These are phyloP conservation scores for Rhizophagus prolifer DNA, from an alignment of 192 early-diverging fungal species.

Conservation along the genomic window DNA sequence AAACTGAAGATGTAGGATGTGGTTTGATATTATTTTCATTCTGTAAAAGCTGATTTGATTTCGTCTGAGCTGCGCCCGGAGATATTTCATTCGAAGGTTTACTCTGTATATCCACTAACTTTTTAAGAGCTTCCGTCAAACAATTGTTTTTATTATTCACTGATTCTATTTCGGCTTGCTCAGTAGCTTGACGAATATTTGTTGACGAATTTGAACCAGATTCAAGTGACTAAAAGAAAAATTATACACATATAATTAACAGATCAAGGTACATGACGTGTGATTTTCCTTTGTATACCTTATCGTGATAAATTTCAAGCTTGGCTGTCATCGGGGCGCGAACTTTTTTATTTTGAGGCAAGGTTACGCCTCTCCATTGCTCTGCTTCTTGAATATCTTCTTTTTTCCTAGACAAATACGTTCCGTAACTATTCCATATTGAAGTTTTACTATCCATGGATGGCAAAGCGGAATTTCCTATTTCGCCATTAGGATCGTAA, in stretches of 20 bases:
- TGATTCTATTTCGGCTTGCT: background rate
- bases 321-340: conserved; percentile 3
- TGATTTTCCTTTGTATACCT: conserved; percentile 3
- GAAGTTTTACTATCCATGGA: background rate
- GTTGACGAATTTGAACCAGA: background rate
- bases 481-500: conserved; percentile 23
- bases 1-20: background rate
- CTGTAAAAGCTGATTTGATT: too few relatives aligned
- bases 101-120: background rate
- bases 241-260: background rate
- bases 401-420: conserved; percentile 59
- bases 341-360: conserved; percentile 27
- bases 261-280: background rate
- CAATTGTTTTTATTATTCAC: background rate
- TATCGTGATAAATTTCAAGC: conserved; percentile 37
- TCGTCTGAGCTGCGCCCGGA: background rate
- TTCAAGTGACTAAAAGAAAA: background rate
- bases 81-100: background rate
- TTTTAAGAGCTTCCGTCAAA: background rate
- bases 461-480: conserved; percentile 6
- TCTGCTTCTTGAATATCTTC: conserved; percentile 66
- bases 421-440: conserved; percentile 63
- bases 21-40: too few relatives aligned
- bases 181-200: background rate
- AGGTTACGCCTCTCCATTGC: conserved; percentile 59